Base-by-base conservation (phyloP, 2,329 filamentous ascomycete species). In the Talaromyces funiculosus region DNA sequence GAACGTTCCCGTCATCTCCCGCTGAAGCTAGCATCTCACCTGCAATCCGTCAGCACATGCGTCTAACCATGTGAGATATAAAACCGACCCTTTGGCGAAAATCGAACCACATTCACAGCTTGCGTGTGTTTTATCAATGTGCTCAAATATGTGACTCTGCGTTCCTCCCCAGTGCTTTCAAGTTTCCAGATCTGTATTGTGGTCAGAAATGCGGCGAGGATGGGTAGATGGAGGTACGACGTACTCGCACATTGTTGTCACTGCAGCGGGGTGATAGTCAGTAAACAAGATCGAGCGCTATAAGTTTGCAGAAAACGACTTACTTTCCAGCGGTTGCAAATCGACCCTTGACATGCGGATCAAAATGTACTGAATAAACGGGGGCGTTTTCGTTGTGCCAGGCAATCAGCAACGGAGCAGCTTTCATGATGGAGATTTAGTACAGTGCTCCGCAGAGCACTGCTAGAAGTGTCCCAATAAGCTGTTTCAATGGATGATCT, bases 371-470 rank as follows among this genome's bases (percentile, higher is more conserved):
- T 45, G 93, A 97, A 80, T 97, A 99, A 74, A 99, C 92, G 62
- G 94, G 94, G 69, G 90, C 87, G 78, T 95, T 96, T 73, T 96
- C 90, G 76, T 97, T 90, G 78, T 99, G 95, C 94, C 94, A 99
- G 81, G 95, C 91, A 79, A 99, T 93, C 73, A 97, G 93, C 68
- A 99, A 84, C 69, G 94, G 93, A 72, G 91, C 88, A 73, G 92
- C 92, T 84, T 96, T 97, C 94, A 99, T 99, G 73, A 76, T 72
- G 69, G 38, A 22, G 20, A 31, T 22, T 42, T 18, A 8, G 68
- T 69, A 69, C 70, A 67, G 65, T 62, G 66, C 64, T 66, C 58
- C 64, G 62, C 47, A 57, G 37, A 62, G 63, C 61, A 62, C 61
- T 59, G 60, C 57, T 53, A 16, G 24, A 53, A 31, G 14, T 49